Conservation (phyloP, 768 basidiomycete species). For the Termitomyces sp. region DNA sequence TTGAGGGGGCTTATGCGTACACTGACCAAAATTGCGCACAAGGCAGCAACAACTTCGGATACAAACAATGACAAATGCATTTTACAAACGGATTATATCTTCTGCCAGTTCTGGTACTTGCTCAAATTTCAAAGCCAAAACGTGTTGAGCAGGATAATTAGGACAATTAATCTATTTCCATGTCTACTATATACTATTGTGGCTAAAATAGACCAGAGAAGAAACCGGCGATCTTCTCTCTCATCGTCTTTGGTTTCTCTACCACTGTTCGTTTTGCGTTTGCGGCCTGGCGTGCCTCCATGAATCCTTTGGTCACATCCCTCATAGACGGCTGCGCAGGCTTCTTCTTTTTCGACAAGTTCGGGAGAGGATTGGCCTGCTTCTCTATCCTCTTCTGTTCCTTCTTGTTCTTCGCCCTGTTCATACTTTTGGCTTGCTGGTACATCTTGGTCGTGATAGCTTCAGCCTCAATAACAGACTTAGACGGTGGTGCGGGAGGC, state of each 20-base stretch:
- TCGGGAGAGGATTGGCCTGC: neutral
- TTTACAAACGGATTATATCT: neutral
- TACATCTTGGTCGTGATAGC: slow-evolving; percentile 2
- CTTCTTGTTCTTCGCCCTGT: neutral
- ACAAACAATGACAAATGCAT: slow-evolving; percentile 28
- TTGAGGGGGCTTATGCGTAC: slow-evolving; percentile 31
- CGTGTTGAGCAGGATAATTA: too few relatives aligned
- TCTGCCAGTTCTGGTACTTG: too few relatives aligned
- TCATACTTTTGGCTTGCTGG: slow-evolving; percentile 1
- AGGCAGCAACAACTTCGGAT: slow-evolving; percentile 20
- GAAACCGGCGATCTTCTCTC: slow-evolving; percentile 9
- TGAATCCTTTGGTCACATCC: neutral
- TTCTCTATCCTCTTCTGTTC: neutral
- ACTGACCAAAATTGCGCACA: slow-evolving; percentile 22
- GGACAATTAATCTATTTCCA: neutral
- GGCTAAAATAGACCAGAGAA: slow-evolving; percentile 11
- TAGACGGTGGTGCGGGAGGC: neutral
- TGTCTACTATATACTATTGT: neutral
- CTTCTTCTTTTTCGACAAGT: neutral
- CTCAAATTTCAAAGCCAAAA: neutral
- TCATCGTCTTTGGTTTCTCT: neutral
- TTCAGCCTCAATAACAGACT: neutral
- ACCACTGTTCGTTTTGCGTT: neutral
- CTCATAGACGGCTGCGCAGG: neutral
- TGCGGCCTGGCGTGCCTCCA: neutral